Evolutionary conservation across 2,329 filamentous ascomycete species (phyloP), one percentile per base, ranked within the genome.

Genomic region (Samsoniella hepiali): DNA sequence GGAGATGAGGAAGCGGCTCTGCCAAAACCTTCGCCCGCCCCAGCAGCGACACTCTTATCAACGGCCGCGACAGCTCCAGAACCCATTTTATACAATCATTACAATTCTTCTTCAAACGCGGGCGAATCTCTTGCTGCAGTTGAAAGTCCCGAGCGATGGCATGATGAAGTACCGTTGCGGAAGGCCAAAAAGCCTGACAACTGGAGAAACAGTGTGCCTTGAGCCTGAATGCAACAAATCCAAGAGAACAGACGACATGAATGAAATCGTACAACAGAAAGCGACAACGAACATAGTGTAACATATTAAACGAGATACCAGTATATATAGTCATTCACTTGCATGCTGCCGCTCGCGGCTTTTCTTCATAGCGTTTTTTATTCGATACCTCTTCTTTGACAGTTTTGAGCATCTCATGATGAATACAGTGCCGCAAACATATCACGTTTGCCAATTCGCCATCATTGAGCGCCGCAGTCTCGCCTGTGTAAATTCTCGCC

Each of bases 401-500:
- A 22, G 22, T 22, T 22, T 22, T 22, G 22, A 22, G 22, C 22
- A 22, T 22, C 22, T 1, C 22, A 22, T 22, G 22, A 22, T 22
- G 22, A 22, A 22, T 22, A 22, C 22, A 10, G 11, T 10, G 8
- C 22, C 27, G 45, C 3, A 27, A 49, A 13, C 22, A 31, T 13
- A 13, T 49, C 10, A 15, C 22, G 8, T 4, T 10, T 29, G 10
- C 36, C 31, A 34, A 53, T 38, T 27, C 2, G 38, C 31, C 59
- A 55, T 62, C 50, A 47, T 55, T 10, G 50, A 45, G 9, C 59
- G 47, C 10, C 59, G 59, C 6, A 62, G 50, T n/a, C 49, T 27
- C 13, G 58, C 57, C 22, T 58, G 40, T 10, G 50, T 50, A 29
- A 51, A 15, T n/a, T 62, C 63, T 13, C 22, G 40, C 13, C 50